Conservation (phyloP, 208 protist species). For the Willaertia magna region DNA sequence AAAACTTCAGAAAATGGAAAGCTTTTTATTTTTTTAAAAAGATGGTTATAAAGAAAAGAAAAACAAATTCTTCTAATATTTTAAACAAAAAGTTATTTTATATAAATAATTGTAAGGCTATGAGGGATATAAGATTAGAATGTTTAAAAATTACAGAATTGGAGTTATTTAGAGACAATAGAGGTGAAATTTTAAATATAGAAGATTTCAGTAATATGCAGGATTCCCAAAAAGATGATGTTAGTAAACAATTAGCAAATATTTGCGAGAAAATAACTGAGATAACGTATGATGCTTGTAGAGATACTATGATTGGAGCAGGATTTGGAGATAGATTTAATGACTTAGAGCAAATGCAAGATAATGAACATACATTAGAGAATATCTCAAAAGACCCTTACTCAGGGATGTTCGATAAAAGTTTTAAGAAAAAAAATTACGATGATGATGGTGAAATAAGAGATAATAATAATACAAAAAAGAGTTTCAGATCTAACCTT, state of each 20-base stretch:
- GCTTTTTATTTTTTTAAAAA: slow-evolving; percentile 76
- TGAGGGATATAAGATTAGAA: not conserved
- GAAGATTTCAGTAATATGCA: not conserved
- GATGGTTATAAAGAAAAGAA: slow-evolving; percentile 62
- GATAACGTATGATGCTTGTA: slow-evolving; percentile 68
- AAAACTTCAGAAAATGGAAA: slow-evolving; percentile 77
- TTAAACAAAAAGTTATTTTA: slow-evolving; percentile 67
- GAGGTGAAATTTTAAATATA: not conserved
- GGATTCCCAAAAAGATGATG: not conserved
- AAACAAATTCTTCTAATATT: slow-evolving; percentile 51
- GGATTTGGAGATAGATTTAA: not conserved
- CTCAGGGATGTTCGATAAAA: not conserved
- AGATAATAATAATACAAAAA: slow-evolving; percentile 41
- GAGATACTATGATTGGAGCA: slow-evolving; percentile 51
- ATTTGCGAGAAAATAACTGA: slow-evolving; percentile 68
- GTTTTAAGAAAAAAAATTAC: not conserved
- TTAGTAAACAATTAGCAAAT: slow-evolving; percentile 44
- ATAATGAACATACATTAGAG: not conserved
- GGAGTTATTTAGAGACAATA: not conserved
- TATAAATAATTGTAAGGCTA: slow-evolving; percentile 47
- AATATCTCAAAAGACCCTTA: too few species aligned
- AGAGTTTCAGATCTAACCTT: slow-evolving; percentile 59
- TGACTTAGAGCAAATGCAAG: not conserved
- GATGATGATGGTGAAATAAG: not conserved
- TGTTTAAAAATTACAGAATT: not conserved